Evolutionary conservation across 1,284 basidiomycete genomes (phyloP).

Genomic region (Sparassis latifolia): DNA sequence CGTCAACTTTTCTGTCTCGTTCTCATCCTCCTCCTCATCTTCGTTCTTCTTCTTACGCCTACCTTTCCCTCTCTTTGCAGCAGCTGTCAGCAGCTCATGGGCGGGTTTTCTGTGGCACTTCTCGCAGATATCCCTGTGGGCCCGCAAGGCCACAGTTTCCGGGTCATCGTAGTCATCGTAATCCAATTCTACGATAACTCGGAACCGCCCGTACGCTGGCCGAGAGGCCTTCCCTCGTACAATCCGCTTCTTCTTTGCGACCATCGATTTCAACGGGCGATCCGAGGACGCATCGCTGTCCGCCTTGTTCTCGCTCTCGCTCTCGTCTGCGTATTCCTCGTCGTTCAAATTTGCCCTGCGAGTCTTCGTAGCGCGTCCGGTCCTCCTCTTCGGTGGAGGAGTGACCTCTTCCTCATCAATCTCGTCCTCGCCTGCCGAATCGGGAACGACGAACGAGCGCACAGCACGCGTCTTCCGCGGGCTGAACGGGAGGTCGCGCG

Average conservation of each 20-base stretch:
- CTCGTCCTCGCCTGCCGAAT: constrained; percentile 34
- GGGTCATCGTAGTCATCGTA: constrained; percentile 54
- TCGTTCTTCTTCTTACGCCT: constrained; percentile 38
- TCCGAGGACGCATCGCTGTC: constrained; percentile 14
- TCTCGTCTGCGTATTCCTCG: constrained; percentile 27
- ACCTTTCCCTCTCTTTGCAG: constrained; percentile 30
- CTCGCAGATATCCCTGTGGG: constrained; percentile 62
- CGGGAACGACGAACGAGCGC: constrained; percentile 21
- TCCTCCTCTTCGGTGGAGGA: constrained; percentile 12
- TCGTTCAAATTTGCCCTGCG: constrained; percentile 22
- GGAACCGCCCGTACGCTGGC: constrained; percentile 64
- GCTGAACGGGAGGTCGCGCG: constrained; percentile 45
- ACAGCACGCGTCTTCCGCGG: constrained; percentile 48
- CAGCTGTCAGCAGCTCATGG: constrained; percentile 41
- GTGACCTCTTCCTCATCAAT: constrained; percentile 26
- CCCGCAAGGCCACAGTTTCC: constrained; percentile 44
- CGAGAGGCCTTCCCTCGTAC: constrained; percentile 37
- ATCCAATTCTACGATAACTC: constrained; percentile 49
- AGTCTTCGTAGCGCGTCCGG: constrained; percentile 21
- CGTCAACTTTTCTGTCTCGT: constrained; percentile 45
- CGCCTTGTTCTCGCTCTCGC: constrained; percentile 18
- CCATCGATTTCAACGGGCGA: constrained; percentile 4
- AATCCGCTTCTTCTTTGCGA: constrained; percentile 25
- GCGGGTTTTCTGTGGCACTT: constrained; percentile 60
- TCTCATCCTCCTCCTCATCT: constrained; percentile 43